Conservation (phyloP, 352 stramenopile species). For the Pythium aquatile region DNA sequence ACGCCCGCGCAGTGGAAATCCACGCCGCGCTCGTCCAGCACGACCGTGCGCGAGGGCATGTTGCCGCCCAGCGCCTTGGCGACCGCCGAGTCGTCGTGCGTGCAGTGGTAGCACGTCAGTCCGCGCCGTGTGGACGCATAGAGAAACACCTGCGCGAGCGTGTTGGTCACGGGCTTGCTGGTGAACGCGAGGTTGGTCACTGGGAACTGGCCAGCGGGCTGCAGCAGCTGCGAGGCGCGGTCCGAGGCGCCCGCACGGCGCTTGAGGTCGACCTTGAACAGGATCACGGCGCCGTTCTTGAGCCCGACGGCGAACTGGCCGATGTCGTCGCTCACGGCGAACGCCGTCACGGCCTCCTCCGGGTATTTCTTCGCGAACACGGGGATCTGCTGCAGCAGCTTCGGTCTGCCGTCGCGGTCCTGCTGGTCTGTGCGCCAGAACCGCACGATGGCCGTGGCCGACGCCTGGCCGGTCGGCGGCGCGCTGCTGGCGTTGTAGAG, state of each 20-base stretch:
- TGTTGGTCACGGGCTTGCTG: slow-evolving; percentile 68
- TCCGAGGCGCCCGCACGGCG: slow-evolving; percentile 46
- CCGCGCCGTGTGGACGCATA: slow-evolving; percentile 78
- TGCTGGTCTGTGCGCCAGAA: slow-evolving; percentile 89
- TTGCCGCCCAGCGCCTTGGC: slow-evolving; percentile 65
- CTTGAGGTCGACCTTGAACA: slow-evolving; percentile 81
- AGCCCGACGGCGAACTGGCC: slow-evolving; percentile 78
- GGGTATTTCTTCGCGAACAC: slow-evolving; percentile 89
- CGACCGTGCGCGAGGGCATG: slow-evolving; percentile 67
- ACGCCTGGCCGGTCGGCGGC: background rate
- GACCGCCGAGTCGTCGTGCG: slow-evolving; percentile 74
- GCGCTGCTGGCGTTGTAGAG: background rate
- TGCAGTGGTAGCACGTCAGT: slow-evolving; percentile 84
- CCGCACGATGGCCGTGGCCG: slow-evolving; percentile 68
- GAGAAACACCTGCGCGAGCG: slow-evolving; percentile 66
- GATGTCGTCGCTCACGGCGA: slow-evolving; percentile 82
- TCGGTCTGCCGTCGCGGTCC: slow-evolving; percentile 80
- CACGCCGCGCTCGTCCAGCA: slow-evolving; percentile 80
- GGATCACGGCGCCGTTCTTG: slow-evolving; percentile 82
- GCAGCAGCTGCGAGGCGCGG: slow-evolving; percentile 63
- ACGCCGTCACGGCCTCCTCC: slow-evolving; percentile 84
- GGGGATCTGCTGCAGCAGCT: slow-evolving; percentile 82
- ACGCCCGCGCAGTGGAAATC: slow-evolving; percentile 80
- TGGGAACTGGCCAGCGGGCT: slow-evolving; percentile 75
- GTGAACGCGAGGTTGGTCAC: slow-evolving; percentile 80